A percentile compares a stretch with the other conserved stretches of the same genome.
Conservation (phyloP, 176 grass and related monocot genomes). For the Musa beccarii region DNA sequence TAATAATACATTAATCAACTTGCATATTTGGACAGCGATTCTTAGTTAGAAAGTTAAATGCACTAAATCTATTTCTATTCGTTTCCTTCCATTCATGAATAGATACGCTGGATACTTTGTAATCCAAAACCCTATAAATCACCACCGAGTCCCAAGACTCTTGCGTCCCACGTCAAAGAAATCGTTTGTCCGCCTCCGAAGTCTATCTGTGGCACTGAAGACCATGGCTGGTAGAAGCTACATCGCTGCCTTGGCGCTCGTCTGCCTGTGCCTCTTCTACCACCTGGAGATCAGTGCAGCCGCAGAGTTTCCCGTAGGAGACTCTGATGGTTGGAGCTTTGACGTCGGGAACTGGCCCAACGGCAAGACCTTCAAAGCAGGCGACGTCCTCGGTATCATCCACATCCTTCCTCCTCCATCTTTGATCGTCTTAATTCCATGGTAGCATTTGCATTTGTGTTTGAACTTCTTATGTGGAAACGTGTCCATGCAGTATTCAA, state of each 20-base stretch:
- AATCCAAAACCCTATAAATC: too few relatives aligned
- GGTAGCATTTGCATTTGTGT: background rate
- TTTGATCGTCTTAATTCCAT: background rate
- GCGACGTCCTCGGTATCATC: conserved; percentile 49
- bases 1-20: too few relatives aligned
- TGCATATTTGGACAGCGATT: too few relatives aligned
- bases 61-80: too few relatives aligned
- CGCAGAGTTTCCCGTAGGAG: conserved; percentile 41
- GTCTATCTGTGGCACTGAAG: too few relatives aligned
- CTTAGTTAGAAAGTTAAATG: too few relatives aligned
- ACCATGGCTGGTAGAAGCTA: too few relatives aligned
- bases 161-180: too few relatives aligned
- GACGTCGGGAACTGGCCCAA: conserved; percentile 36
- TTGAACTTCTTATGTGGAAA: background rate
- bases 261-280: conserved; percentile 31
- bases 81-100: too few relatives aligned
- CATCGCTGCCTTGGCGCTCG: background rate
- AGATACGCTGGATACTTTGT: too few relatives aligned
- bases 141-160: too few relatives aligned
- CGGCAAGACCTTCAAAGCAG: conserved; percentile 43
- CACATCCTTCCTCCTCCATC: background rate
- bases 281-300: conserved; percentile 25
- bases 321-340: conserved; percentile 38
- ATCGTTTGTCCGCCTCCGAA: too few relatives aligned
- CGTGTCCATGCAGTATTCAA: conserved; percentile 40